Percentiles rank a stretch among this genome's conserved stretches.
phyloP scores from a whole-genome alignment of 306 rosid species.

The Neltuma alba region DNA sequence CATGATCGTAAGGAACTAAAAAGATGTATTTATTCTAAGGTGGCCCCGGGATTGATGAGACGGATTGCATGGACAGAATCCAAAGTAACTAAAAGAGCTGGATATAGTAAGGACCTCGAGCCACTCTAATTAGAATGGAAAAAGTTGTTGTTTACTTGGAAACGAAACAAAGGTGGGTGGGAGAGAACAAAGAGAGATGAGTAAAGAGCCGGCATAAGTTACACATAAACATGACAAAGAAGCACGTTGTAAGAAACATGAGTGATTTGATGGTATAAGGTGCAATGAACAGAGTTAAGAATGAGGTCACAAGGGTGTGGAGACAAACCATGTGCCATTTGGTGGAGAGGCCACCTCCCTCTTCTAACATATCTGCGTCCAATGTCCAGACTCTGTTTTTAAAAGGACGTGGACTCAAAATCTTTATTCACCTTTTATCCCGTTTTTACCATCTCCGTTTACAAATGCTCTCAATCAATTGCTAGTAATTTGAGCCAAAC shows the following conservation, averaged over 20 bases:
- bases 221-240: not conserved
- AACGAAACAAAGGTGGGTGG: not conserved
- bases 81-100: not conserved
- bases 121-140: not conserved
- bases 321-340: not conserved
- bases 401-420: too few species aligned
- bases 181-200: not conserved
- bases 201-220: too few species aligned
- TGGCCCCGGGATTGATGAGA: not conserved
- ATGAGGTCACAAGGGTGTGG: not conserved
- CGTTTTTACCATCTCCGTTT: too few species aligned
- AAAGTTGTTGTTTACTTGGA: not conserved
- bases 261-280: not conserved
- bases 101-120: not conserved
- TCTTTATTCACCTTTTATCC: too few species aligned
- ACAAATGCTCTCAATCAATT: too few species aligned
- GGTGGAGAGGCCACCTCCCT: not conserved
- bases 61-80: not conserved
- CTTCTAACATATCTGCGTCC: not conserved
- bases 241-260: not conserved
- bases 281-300: not conserved
- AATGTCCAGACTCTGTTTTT: not conserved
- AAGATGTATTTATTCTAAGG: not conserved
- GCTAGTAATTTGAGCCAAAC: too few species aligned
- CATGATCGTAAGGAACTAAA: not conserved